Evolutionary conservation across 331 rosid genomes (phyloP).

Genomic region (Malus hybrid): DNA sequence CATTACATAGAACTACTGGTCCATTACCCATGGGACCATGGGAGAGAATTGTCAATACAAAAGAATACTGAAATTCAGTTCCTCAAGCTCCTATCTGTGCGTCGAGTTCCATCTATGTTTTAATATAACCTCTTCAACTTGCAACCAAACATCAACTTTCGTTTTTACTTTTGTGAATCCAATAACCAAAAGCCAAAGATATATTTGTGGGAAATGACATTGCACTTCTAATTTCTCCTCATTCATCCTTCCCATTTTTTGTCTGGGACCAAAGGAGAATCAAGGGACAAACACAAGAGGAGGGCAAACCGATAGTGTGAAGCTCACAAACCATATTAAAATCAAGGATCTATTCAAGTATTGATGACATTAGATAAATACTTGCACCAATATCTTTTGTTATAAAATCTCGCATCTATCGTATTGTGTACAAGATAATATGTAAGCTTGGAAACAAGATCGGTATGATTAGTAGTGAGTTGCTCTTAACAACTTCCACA

Average conservation of each 20-base stretch:
- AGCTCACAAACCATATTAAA: not conserved
- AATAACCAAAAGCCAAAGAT: not conserved
- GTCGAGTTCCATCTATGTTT: not conserved
- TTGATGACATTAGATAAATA: not conserved
- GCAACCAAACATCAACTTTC: not conserved
- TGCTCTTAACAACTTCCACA: not conserved
- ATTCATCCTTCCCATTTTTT: not conserved
- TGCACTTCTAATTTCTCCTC: not conserved
- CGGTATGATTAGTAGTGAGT: not conserved
- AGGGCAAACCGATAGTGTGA: not conserved
- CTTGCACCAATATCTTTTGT: not conserved
- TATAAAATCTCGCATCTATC: not conserved
- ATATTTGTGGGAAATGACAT: not conserved
- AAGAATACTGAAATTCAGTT: too few relatives aligned
- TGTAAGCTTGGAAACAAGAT: too few relatives aligned
- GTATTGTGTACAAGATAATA: not conserved
- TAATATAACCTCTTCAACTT: too few relatives aligned
- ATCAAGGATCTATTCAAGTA: not conserved
- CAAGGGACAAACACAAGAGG: not conserved
- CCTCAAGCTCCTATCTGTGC: not conserved
- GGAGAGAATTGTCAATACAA: not conserved
- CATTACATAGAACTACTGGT: not conserved
- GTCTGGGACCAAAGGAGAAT: not conserved
- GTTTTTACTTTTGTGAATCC: not conserved
- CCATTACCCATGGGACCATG: not conserved